Base-by-base conservation (phyloP, 768 basidiomycete genomes). In the Hypsizygus marmoreus region DNA sequence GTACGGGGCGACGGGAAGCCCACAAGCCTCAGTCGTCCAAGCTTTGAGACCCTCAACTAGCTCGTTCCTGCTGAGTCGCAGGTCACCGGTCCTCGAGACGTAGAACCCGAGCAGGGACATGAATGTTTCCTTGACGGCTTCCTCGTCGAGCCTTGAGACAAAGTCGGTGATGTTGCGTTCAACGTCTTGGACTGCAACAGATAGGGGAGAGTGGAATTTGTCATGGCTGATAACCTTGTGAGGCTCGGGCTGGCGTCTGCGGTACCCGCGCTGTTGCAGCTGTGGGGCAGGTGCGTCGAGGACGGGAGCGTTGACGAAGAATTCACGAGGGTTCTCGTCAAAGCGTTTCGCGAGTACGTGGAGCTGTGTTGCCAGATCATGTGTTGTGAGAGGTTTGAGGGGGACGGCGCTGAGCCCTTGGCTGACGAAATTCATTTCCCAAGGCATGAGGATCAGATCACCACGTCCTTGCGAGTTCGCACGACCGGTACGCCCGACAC, bases 401-500 rank as follows among this genome's bases (percentile, higher is more conserved):
- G 91, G 88, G 29, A 95, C 76, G 33, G 78, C 74, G 11, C 72
- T 71, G 37, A 95, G 70, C 52, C 82, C 71, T 68, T 74, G 75
- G 9, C 73, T 72, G 49, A 86, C 68, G 61, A 86, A 95, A 12
- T 75, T 78, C 28, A 75, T 64, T 61, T 97, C 94, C 78, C 85
- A 92, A 11, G 88, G 86, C 11, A 87, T 70, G 26, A 94, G 72
- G 23, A 95, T 75, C 30, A 94, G 65, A 64, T 97, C 93, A 2
- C 88, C 90, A 41, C 88, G 79, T 3, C 85, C 86, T 6, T 65
- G 57, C 12, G 72, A 71, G 8, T 75, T 73, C 2, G 80, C 87
- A 53, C 92, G 82, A 16, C 89, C 91, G 0, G 93, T 91, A 43
- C 92, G 78, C 3, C 90, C 88, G 33, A 95, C 81, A 46, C 94